Conservation (phyloP, 106 monocot species). For the Dactylorhiza incarnata region DNA sequence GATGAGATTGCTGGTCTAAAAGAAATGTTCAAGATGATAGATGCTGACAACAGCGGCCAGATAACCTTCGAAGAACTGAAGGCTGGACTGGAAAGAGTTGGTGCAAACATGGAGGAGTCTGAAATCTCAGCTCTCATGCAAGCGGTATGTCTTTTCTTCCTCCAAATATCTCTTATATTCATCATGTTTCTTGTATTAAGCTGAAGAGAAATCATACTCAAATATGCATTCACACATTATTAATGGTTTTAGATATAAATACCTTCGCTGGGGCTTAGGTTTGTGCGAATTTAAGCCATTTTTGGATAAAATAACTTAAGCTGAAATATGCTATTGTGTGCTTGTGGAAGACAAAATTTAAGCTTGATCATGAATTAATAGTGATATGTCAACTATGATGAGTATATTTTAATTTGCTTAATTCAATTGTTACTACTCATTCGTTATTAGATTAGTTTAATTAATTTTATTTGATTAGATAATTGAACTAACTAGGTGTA, state of each 20-base stretch:
- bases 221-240: neutral
- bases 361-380: too few species aligned
- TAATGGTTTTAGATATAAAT: neutral
- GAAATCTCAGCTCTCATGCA: constrained; percentile 37
- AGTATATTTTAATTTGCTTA: too few species aligned
- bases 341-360: too few species aligned
- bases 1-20: constrained; percentile 48
- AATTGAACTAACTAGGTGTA: too few species aligned
- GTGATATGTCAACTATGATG: too few species aligned
- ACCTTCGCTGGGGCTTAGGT: too few species aligned
- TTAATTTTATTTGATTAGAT: too few species aligned
- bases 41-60: constrained; percentile 40
- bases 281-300: too few species aligned
- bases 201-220: neutral
- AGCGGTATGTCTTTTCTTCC: constrained; percentile 11
- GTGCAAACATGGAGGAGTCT: constrained; percentile 32
- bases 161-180: neutral
- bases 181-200: constrained; percentile 1
- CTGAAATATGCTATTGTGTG: too few species aligned
- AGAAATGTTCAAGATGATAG: constrained; percentile 44
- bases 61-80: constrained; percentile 41
- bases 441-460: too few species aligned
- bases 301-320: too few species aligned
- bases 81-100: constrained; percentile 29
- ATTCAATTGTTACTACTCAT: too few species aligned